Percentiles rank a stretch among this genome's conserved stretches.
Conservation (phyloP, 345 rosid species). For the Clausena lansium region DNA sequence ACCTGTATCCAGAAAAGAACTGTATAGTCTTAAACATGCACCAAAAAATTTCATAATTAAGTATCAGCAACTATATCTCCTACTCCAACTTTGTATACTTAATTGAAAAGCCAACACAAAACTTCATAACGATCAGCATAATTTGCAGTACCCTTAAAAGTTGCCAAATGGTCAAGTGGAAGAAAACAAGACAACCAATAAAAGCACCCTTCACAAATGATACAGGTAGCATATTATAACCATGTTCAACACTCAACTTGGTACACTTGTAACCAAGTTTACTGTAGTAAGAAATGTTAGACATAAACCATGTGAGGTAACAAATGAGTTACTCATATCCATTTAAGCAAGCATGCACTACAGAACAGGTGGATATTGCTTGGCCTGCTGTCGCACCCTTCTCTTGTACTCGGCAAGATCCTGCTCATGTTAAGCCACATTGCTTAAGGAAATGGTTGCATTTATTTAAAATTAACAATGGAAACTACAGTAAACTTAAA, state of each 20-base stretch:
- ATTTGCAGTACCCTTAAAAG: neutral
- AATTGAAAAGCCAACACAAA: neutral
- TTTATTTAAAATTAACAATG: neutral
- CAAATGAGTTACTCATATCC: constrained; percentile 9
- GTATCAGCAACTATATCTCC: neutral
- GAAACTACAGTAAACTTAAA: neutral
- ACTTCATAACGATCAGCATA: neutral
- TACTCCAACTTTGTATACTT: neutral
- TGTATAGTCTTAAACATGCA: neutral
- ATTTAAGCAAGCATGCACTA: neutral
- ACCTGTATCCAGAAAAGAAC: neutral
- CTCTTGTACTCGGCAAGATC: constrained; percentile 37
- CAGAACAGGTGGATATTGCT: constrained; percentile 36
- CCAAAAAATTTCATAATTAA: neutral
- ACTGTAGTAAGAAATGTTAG: neutral
- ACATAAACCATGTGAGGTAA: neutral
- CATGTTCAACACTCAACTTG: neutral
- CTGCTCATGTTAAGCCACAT: constrained; percentile 21
- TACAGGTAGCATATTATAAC: neutral
- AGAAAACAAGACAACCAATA: neutral
- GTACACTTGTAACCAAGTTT: neutral
- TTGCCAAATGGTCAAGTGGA: neutral
- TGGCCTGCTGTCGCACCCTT: constrained; percentile 47
- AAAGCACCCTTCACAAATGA: neutral
- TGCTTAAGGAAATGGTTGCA: neutral